Base-by-base conservation (phyloP, 345 rosid species). In the Rubroshorea leprosula region DNA sequence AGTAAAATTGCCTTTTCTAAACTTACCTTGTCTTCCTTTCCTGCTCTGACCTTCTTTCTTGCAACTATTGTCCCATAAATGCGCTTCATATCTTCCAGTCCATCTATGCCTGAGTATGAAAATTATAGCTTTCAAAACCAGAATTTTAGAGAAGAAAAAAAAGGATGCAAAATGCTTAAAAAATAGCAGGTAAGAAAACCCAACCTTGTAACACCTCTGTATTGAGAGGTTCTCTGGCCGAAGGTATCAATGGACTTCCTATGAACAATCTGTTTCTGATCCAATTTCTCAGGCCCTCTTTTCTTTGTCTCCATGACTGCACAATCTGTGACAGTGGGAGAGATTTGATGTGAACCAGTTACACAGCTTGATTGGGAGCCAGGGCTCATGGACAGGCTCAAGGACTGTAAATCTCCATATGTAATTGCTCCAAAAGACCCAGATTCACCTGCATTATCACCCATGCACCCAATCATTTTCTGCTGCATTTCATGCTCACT, bases 41-140 rank as follows among this genome's bases (percentile, higher is more conserved):
- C 97, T 83, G 78, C 88, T 90, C 14, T 84, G 97, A 24, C 96
- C 96, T 80, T 88, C 98, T 58, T 86, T 91, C 87, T 88, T 91
- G 75, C 88, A 86, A 71, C 96, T 91, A 47, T 86, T 91, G 80
- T 91, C 98, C 98, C 98, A 91, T 17, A 91, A 76, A 80, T 88
- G 98, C 25, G 98, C 98, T 86, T 91, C 98, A 71, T 86, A 88
- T 76, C 95, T 86, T 38, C 98, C 96, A 49, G 95, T 86, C 98
- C 98, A 91, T 71, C 98, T 80, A 66, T 91, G 98, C 74, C 96
- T 91, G 20, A 44, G 15, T 20, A 19, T 8, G 4, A 58, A 22
- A n/a, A n/a, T n/a, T n/a, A n/a, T n/a, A n/a, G n/a, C n/a, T n/a
- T n/a, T n/a, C n/a, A n/a, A n/a, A n/a, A n/a, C n/a, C n/a, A n/a